These are phyloP conservation scores for Artemisia tridentata DNA, from an alignment of 129 eudicot genomes.

Conservation along the genomic window DNA sequence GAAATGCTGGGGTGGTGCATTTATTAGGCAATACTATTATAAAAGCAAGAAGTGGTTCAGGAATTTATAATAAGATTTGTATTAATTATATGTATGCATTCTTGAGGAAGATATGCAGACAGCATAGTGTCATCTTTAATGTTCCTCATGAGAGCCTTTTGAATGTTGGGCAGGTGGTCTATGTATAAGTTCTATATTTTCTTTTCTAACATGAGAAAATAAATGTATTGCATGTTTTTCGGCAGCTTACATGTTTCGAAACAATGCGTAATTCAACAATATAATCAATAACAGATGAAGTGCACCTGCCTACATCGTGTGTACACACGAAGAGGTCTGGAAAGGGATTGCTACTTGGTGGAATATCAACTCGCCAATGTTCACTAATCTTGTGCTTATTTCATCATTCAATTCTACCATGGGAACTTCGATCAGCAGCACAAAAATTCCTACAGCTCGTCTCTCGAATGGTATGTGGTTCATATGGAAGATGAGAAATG, in stretches of 20 bases:
- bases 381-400: no score
- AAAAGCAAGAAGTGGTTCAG: slow-evolving; percentile 62
- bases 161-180: slow-evolving; percentile 81
- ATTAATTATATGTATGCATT: slow-evolving; percentile 78
- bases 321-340: no score
- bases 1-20: slow-evolving; percentile 86
- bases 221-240: slow-evolving; percentile 15
- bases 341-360: no score
- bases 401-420: no score
- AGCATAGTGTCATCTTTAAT: slow-evolving; percentile 75
- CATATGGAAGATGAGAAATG: no score
- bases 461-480: no score
- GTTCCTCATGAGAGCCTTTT: slow-evolving; percentile 90
- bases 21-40: slow-evolving; percentile 74
- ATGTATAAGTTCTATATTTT: slow-evolving; percentile 33
- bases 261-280: no score
- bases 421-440: no score
- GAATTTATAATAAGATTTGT: slow-evolving; percentile 53
- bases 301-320: no score
- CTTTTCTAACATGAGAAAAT: slow-evolving; percentile 6
- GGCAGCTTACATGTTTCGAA: background rate
- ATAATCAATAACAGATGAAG: no score
- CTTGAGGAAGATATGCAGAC: slow-evolving; percentile 87
- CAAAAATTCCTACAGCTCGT: no score
- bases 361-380: no score